Base-by-base conservation (phyloP, 495 filamentous ascomycete species). In the Aspergillus mulundensis region DNA sequence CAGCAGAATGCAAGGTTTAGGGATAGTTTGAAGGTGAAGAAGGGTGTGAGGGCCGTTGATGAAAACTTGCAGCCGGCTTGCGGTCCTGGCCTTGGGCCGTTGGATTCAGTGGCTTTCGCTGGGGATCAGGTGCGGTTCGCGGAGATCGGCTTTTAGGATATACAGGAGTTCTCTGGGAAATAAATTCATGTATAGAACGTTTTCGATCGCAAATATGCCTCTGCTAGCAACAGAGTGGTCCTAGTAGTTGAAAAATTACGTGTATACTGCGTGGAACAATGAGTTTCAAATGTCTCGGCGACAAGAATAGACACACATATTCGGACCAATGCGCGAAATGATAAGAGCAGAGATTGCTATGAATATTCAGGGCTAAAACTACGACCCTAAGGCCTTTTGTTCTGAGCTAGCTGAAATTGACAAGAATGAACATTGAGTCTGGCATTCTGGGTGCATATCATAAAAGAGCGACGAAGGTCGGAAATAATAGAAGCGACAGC, bases 121-220 rank as follows among this genome's bases (percentile, higher is more conserved):
- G 64, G 25, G 40, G 66, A 57, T 14, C 46, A 12, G 7, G 5
- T 71, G 28, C 63, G 49, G 18, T 74, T 73, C 62, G 70, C 70
- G 7, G 60, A 60, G 21, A 15, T 70, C 42, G 64, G 54, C 10
- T 72, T 75, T 54, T 76, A 66, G 54, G 42, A 16, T 8, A n/a
- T n/a, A n/a, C n/a, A n/a, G n/a, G n/a, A n/a, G n/a, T n/a, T n/a
- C n/a, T n/a, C n/a, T n/a, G n/a, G n/a, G n/a, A n/a, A n/a, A n/a
- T n/a, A n/a, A n/a, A n/a, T n/a, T n/a, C 12, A 21, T 8, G 38
- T 40, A 16, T 4, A 18, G 18, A 40, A 3, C 12, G 38, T 8
- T 40, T 36, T 36, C 7, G 12, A 28, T 7, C 12, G 11, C 32
- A 30, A 30, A 30, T 30, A 10, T 30, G 10, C 28, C 5, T 30